A percentile compares a stretch with the other conserved stretches of the same genome.
These are phyloP conservation scores for Fonsecaea multimorphosa DNA, from an alignment of 2,329 filamentous ascomycete species.

Conservation along the genomic window DNA sequence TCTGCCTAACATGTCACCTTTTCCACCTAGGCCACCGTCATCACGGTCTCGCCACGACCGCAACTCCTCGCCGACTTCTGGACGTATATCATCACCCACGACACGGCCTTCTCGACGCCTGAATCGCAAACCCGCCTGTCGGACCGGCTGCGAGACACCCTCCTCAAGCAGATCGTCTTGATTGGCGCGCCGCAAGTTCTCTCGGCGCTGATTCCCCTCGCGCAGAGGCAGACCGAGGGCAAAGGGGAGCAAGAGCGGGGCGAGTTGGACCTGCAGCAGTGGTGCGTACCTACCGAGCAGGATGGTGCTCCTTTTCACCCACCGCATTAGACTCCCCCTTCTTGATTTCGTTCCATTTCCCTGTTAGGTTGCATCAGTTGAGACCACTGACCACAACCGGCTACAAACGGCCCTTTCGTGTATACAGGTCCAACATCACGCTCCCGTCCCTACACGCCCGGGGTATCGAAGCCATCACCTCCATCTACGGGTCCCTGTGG, in stretches of 20 bases:
- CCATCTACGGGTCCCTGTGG: constrained; percentile 43
- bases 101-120: constrained; percentile 27
- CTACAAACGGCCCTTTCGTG: not conserved
- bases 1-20: not conserved
- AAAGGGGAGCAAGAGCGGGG: constrained; percentile 28
- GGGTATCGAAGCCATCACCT: constrained; percentile 42
- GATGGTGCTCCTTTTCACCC: too few species aligned
- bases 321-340: too few species aligned
- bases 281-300: constrained; percentile 13
- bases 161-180: constrained; percentile 45
- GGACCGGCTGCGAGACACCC: constrained; percentile 40
- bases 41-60: constrained; percentile 41
- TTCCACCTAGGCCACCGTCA: constrained; percentile 38
- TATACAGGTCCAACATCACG: constrained; percentile 37
- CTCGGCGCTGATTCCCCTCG: constrained; percentile 42
- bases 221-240: constrained; percentile 40
- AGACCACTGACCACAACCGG: too few species aligned
- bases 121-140: constrained; percentile 30
- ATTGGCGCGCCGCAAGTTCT: constrained; percentile 45
- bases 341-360: not conserved
- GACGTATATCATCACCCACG: constrained; percentile 38
- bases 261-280: constrained; percentile 28
- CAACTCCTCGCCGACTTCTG: constrained; percentile 42
- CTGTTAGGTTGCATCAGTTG: too few species aligned
- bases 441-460: constrained; percentile 39